phyloP scores from a whole-genome alignment of 2,329 filamentous ascomycete species.

The Phaeosphaeria sp. region DNA sequence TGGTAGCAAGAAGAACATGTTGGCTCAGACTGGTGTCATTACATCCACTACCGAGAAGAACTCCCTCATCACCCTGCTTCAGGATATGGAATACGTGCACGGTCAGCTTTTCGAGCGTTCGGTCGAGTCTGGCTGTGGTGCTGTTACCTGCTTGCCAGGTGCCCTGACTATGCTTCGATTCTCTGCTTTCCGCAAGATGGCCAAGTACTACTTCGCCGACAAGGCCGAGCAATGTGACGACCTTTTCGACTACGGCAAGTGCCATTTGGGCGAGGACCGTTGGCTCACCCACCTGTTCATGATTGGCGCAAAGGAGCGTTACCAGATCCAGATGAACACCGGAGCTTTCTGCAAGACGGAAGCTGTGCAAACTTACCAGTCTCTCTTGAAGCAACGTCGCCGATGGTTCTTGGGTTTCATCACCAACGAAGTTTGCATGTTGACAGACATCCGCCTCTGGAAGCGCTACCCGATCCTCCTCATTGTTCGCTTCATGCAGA shows the following conservation, averaged over 20 bases:
- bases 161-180: constrained; percentile 96
- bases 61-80: constrained; percentile 86
- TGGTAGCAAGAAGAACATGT: constrained; percentile 88
- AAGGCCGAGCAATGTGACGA: constrained; percentile 95
- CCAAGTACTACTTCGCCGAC: constrained; percentile 97
- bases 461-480: constrained; percentile 86
- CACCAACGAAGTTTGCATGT: constrained; percentile 97
- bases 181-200: constrained; percentile 95
- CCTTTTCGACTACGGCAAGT: constrained; percentile 95
- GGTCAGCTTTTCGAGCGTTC: constrained; percentile 95
- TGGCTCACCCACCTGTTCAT: constrained; percentile 99
- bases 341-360: constrained; percentile 99
- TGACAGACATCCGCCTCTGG: constrained; percentile 93
- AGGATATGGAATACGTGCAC: constrained; percentile 98
- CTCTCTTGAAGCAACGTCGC: constrained; percentile 89
- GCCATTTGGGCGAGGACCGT: constrained; percentile 91
- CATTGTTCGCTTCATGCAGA: constrained; percentile 89
- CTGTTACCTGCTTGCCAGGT: constrained; percentile 92
- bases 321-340: constrained; percentile 97
- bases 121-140: constrained; percentile 91
- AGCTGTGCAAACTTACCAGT: constrained; percentile 85
- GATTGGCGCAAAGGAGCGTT: constrained; percentile 91
- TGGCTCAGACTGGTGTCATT: constrained; percentile 97
- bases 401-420: constrained; percentile 98
- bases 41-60: constrained; percentile 91